These are phyloP conservation scores for Peltaster fructicola DNA, from an alignment of 2,329 filamentous ascomycete species.

Conservation along the genomic window DNA sequence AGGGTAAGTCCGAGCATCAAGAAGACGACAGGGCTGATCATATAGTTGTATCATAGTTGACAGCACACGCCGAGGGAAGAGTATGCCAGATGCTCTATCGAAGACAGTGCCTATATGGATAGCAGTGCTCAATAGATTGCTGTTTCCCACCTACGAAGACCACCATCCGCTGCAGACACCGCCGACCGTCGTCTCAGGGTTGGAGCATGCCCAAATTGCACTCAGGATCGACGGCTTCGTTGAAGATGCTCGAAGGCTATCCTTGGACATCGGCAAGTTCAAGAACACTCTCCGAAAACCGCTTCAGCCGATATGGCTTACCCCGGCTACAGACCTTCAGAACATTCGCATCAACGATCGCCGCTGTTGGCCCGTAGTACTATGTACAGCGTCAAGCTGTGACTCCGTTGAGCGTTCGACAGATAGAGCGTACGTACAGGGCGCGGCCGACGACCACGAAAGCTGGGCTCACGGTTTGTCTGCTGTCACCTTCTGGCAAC, in stretches of 20 bases:
- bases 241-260: constrained; percentile 36
- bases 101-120: constrained; percentile 94
- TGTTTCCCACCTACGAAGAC: constrained; percentile 45
- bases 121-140: constrained; percentile 58
- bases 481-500: constrained; percentile 60
- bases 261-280: constrained; percentile 39
- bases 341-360: no score
- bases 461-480: constrained; percentile 77
- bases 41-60: constrained; percentile 66
- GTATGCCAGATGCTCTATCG: constrained; percentile 87
- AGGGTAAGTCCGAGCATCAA: constrained; percentile 38
- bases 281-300: constrained; percentile 47
- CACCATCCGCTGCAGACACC: constrained; percentile 49
- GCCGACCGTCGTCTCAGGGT: constrained; percentile 51
- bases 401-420: constrained; percentile 49
- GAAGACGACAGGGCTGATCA: no score
- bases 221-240: constrained; percentile 40
- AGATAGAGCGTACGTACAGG: constrained; percentile 72
- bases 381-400: constrained; percentile 67
- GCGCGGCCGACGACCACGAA: constrained; percentile 86
- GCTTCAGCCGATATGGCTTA: constrained; percentile 64
- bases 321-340: constrained; percentile 42
- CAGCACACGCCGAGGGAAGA: constrained; percentile 79
- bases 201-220: constrained; percentile 66
- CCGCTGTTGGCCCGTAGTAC: constrained; percentile 65